These are phyloP conservation scores for Fusarium oligoseptatum DNA, from an alignment of 2,329 filamentous ascomycete genomes.

Conservation along the genomic window DNA sequence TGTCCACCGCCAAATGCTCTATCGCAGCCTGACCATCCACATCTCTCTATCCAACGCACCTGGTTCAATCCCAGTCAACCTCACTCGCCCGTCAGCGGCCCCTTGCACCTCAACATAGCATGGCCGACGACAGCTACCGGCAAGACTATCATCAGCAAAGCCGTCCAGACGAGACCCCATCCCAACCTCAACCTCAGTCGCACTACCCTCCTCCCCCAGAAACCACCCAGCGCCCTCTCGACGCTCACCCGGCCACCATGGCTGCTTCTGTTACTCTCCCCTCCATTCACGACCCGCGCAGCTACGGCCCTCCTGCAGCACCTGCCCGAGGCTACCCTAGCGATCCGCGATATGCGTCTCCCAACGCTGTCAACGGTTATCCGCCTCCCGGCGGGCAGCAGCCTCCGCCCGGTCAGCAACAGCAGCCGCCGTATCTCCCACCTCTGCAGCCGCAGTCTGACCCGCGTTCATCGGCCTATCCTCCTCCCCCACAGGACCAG, in stretches of 20 bases:
- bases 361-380: constrained; percentile 62
- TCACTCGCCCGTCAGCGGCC: constrained; percentile 45
- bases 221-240: constrained; percentile 51
- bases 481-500: constrained; percentile 56
- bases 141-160: constrained; percentile 54
- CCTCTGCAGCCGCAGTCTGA: constrained; percentile 55
- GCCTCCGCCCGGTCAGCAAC: constrained; percentile 42
- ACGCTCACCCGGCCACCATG: constrained; percentile 54
- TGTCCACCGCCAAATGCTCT: constrained; percentile 37
- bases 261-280: constrained; percentile 62
- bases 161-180: constrained; percentile 52
- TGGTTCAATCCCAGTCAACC: constrained; percentile 34
- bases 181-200: constrained; percentile 57
- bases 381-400: constrained; percentile 52
- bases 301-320: constrained; percentile 51
- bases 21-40: constrained; percentile 28
- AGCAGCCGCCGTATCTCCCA: constrained; percentile 52
- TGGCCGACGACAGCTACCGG: constrained; percentile 57
- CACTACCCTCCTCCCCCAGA: constrained; percentile 57
- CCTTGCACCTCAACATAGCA: constrained; percentile 50
- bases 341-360: constrained; percentile 59
- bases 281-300: constrained; percentile 62
- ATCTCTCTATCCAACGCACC: constrained; percentile 17
- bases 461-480: constrained; percentile 52
- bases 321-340: constrained; percentile 51